Percentiles rank a stretch among this genome's conserved stretches.
Conservation (phyloP, 2,329 filamentous ascomycete genomes). For the Penicillium sp. region DNA sequence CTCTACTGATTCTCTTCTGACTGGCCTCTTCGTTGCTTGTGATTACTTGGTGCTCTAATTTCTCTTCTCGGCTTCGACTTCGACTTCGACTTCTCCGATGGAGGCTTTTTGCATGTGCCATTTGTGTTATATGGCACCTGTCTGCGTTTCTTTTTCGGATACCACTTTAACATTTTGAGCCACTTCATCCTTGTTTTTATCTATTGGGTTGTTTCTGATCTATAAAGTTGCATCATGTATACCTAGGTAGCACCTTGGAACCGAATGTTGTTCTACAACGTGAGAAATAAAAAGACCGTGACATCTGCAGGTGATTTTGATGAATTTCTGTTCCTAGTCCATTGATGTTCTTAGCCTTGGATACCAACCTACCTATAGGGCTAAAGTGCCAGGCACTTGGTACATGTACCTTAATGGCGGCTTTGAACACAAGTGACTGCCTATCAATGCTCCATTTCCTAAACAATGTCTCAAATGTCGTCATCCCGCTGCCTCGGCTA, state of each 20-base stretch:
- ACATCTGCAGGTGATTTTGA: background rate
- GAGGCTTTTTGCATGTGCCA: conserved; percentile 16
- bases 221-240: background rate
- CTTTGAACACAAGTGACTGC: background rate
- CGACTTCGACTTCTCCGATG: conserved; percentile 4
- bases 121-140: conserved; percentile 2
- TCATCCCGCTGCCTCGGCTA: conserved; percentile 16
- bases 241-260: background rate
- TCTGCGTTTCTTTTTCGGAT: conserved; percentile 19
- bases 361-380: background rate
- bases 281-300: background rate
- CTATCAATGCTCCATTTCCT: background rate
- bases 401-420: background rate
- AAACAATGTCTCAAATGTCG: conserved; percentile 18
- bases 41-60: conserved; percentile 2
- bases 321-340: background rate
- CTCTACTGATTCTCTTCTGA: conserved; percentile 12
- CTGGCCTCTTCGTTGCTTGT: conserved; percentile 7
- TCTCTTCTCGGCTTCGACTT: conserved; percentile 3
- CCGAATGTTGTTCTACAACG: background rate
- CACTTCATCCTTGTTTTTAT: background rate
- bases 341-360: too few species aligned
- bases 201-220: conserved; percentile 4
- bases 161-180: conserved; percentile 10
- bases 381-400: background rate